Evolutionary conservation across 2,329 filamentous ascomycete genomes (phyloP).

Genomic region (Iodosphaeria phyllophila): DNA sequence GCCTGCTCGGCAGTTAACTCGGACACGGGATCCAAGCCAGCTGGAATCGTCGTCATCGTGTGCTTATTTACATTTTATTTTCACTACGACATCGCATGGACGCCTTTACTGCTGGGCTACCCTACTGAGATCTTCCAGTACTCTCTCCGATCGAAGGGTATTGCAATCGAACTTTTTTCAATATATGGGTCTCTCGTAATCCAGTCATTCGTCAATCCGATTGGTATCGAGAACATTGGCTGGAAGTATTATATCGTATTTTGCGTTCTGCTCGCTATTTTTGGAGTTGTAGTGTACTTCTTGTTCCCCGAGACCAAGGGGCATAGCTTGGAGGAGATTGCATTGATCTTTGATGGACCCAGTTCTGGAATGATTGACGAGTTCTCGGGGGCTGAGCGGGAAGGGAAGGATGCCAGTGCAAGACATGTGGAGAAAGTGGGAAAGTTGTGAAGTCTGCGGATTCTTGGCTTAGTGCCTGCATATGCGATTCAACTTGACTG

Average conservation of each 20-base stretch:
- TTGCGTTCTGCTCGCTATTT: constrained; percentile 11
- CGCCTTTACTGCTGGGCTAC: constrained; percentile 13
- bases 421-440: no score
- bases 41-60: constrained; percentile 10
- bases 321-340: constrained; percentile 11
- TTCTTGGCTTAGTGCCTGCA: no score
- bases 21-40: constrained; percentile 2
- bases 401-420: no score
- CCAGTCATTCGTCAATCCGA: constrained; percentile 18
- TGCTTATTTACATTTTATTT: constrained; percentile 16
- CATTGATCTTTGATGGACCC: constrained; percentile 11
- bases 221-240: constrained; percentile 15
- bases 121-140: constrained; percentile 11
- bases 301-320: constrained; percentile 14
- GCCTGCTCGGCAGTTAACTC: constrained; percentile 4
- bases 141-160: constrained; percentile 8
- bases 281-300: constrained; percentile 16
- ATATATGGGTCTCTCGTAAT: constrained; percentile 11
- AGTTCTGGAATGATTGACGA: no score
- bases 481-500: no score
- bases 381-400: no score
- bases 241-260: constrained; percentile 24
- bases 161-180: constrained; percentile 9
- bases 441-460: no score
- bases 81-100: constrained; percentile 15